phyloP scores from a whole-genome alignment of 768 basidiomycete species.

The Lyophyllum shimeji region DNA sequence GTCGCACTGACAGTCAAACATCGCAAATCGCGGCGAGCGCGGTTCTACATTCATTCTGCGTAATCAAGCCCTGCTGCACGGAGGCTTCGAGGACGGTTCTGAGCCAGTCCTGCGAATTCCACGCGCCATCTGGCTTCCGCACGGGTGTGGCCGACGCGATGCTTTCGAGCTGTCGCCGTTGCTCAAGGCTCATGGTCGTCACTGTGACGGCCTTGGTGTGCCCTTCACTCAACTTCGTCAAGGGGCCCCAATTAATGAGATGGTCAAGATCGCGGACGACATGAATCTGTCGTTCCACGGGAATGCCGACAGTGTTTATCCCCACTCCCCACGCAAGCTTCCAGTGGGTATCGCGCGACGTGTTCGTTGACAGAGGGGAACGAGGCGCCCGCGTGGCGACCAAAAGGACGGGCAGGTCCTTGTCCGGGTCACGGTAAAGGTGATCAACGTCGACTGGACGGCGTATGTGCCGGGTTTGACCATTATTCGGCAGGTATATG shows the following conservation, averaged over 20 bases:
- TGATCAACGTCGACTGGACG: slow-evolving; percentile 18
- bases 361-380: not conserved
- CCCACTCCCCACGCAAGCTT: slow-evolving; percentile 22
- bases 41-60: not conserved
- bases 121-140: slow-evolving; percentile 23
- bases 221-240: slow-evolving; percentile 17
- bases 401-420: slow-evolving; percentile 11
- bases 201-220: slow-evolving; percentile 8
- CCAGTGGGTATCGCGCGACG: slow-evolving; percentile 20
- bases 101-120: slow-evolving; percentile 32
- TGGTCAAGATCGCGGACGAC: slow-evolving; percentile 20
- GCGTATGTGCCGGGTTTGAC: not conserved
- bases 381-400: slow-evolving; percentile 9
- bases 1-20: not conserved
- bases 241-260: slow-evolving; percentile 28
- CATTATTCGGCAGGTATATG: slow-evolving; percentile 2
- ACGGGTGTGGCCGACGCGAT: slow-evolving; percentile 20
- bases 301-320: slow-evolving; percentile 6
- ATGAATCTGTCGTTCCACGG: slow-evolving; percentile 20
- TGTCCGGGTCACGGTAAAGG: slow-evolving; percentile 16
- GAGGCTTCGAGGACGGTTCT: slow-evolving; percentile 17
- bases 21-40: not conserved
- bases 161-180: slow-evolving; percentile 20
- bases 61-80: slow-evolving; percentile 12
- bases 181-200: slow-evolving; percentile 11